phyloP scores from a whole-genome alignment of 2,329 filamentous ascomycete genomes.

The Emericellopsis cladophorae region DNA sequence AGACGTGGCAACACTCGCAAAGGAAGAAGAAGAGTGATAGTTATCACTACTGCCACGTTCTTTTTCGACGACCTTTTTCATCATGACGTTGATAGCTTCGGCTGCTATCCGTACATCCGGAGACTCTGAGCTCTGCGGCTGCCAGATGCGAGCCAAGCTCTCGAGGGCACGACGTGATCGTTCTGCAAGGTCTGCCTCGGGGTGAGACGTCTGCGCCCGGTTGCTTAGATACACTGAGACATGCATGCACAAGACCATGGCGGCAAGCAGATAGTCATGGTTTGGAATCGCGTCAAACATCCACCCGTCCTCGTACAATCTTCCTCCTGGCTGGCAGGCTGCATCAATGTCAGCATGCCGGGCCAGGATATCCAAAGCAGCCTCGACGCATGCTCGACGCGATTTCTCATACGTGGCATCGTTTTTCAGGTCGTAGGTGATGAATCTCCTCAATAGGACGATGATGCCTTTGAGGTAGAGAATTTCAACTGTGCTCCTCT shows the following conservation, averaged over 20 bases:
- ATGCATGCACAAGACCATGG: slow-evolving; percentile 34
- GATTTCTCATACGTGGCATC: slow-evolving; percentile 15
- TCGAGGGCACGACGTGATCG: slow-evolving; percentile 7
- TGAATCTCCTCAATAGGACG: slow-evolving; percentile 40
- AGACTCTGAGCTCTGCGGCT: neutral
- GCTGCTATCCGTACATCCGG: neutral
- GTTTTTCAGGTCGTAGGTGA: slow-evolving; percentile 20
- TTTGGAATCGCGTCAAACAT: slow-evolving; percentile 28
- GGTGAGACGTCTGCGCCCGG: neutral
- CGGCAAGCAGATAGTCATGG: slow-evolving; percentile 37
- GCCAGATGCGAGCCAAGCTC: neutral
- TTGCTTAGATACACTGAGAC: slow-evolving; percentile 10
- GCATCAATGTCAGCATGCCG: slow-evolving; percentile 19
- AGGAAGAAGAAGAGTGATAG: too few relatives aligned
- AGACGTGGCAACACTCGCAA: slow-evolving; percentile 2
- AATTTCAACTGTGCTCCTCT: slow-evolving; percentile 37
- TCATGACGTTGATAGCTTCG: neutral
- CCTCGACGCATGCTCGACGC: slow-evolving; percentile 34
- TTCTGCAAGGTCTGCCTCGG: neutral
- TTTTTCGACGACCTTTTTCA: neutral
- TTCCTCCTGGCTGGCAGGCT: slow-evolving; percentile 27
- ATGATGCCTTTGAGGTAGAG: slow-evolving; percentile 42
- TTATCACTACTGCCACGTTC: neutral
- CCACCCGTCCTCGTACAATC: slow-evolving; percentile 28
- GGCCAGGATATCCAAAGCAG: slow-evolving; percentile 31